Percentiles rank a stretch among this genome's conserved stretches.
These are phyloP conservation scores for Fusarium devonianum DNA, from an alignment of 2,329 filamentous ascomycete species.

Conservation along the genomic window DNA sequence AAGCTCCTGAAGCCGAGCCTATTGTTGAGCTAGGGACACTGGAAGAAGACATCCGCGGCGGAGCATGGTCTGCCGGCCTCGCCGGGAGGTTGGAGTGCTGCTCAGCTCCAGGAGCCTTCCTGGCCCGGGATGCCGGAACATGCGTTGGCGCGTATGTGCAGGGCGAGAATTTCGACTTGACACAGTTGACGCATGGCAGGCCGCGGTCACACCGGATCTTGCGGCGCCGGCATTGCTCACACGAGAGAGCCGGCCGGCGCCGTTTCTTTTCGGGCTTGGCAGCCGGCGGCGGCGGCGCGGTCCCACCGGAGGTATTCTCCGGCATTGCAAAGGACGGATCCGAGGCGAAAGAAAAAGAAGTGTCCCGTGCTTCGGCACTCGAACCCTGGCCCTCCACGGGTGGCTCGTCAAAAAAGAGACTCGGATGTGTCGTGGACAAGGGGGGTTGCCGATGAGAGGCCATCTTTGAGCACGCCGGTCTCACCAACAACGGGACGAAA, in stretches of 20 bases:
- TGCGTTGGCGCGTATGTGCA: conserved; percentile 60
- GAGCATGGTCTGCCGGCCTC: conserved; percentile 13
- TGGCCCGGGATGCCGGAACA: conserved; percentile 40
- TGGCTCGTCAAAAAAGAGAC: conserved; percentile 27
- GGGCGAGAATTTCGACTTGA: conserved; percentile 60
- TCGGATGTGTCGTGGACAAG: conserved; percentile 17
- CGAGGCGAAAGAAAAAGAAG: conserved; percentile 1
- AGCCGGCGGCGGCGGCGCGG: conserved; percentile 5
- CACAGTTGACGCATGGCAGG: conserved; percentile 65
- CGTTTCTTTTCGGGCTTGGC: conserved; percentile 47
- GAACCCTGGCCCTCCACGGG: conserved; percentile 15
- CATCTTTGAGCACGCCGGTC: background rate
- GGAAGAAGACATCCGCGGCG: conserved; percentile 19
- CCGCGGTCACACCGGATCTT: conserved; percentile 69
- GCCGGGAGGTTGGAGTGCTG: conserved; percentile 27
- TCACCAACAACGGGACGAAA: background rate
- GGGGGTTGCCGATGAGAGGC: background rate
- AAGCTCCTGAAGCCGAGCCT: conserved; percentile 38
- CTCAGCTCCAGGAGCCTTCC: conserved; percentile 25
- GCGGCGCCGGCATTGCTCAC: conserved; percentile 63
- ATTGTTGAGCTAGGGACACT: conserved; percentile 39
- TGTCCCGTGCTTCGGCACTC: background rate
- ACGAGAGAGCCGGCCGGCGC: conserved; percentile 56
- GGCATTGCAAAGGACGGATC: background rate
- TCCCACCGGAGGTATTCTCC: conserved; percentile 7